These are phyloP conservation scores for Ceratobasidium sp. DNA, from an alignment of 1,284 basidiomycete genomes.

Conservation along the genomic window DNA sequence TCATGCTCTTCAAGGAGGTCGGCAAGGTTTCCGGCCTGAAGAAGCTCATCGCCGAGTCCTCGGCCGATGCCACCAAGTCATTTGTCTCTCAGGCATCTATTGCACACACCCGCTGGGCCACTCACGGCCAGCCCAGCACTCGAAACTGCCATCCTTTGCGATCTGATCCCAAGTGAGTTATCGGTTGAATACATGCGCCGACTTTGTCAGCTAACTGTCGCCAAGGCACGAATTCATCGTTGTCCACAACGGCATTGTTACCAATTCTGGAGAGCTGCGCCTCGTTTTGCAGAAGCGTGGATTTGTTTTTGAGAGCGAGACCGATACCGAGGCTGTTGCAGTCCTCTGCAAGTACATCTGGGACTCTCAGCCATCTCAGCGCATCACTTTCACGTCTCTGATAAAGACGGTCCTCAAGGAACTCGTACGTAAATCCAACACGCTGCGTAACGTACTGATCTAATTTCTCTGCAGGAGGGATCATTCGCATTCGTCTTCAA, in stretches of 20 bases:
- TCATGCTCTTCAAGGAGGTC: constrained; percentile 96
- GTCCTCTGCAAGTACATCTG: constrained; percentile 97
- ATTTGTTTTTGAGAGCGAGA: constrained; percentile 95
- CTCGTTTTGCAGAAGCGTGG: constrained; percentile 96
- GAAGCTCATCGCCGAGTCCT: constrained; percentile 87
- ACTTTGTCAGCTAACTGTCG: constrained; percentile 8
- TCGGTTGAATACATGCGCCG: constrained; percentile 40
- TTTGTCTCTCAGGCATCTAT: constrained; percentile 94
- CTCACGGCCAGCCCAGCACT: constrained; percentile 92
- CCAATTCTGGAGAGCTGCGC: constrained; percentile 91
- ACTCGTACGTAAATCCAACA: constrained; percentile 64
- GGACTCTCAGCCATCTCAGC: constrained; percentile 91
- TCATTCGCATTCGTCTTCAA: constrained; percentile 99
- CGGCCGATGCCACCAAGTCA: constrained; percentile 83
- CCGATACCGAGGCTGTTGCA: constrained; percentile 97
- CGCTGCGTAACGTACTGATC: not conserved
- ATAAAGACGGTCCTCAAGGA: constrained; percentile 98
- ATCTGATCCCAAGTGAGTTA: constrained; percentile 75
- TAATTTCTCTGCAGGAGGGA: constrained; percentile 71
- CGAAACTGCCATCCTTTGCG: constrained; percentile 97
- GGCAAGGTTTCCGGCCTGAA: constrained; percentile 97
- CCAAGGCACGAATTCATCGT: constrained; percentile 83
- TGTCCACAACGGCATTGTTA: constrained; percentile 99
- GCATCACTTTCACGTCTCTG: constrained; percentile 89
- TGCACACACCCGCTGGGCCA: constrained; percentile 99